Conservation (phyloP, 2,329 filamentous ascomycete genomes). For the Trichophyton mentagrophytes region DNA sequence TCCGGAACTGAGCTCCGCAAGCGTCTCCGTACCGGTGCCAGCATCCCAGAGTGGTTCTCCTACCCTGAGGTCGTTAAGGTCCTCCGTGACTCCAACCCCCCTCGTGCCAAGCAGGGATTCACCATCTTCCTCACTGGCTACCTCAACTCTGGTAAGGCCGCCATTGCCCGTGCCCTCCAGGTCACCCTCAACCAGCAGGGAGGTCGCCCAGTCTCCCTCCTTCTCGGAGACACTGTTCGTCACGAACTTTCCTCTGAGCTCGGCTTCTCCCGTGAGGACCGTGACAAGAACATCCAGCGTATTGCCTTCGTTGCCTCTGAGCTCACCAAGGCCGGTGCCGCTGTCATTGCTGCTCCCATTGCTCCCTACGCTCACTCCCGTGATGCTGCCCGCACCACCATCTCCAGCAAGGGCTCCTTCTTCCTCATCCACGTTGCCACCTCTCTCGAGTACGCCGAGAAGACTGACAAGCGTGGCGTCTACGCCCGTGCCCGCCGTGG, state of each 20-base stretch:
- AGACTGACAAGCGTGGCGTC: slow-evolving; percentile 84
- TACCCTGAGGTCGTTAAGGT: slow-evolving; percentile 98
- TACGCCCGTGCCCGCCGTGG: slow-evolving; percentile 73
- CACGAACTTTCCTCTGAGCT: slow-evolving; percentile 87
- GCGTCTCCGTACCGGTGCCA: slow-evolving; percentile 77
- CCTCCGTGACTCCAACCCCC: slow-evolving; percentile 88
- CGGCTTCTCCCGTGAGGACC: slow-evolving; percentile 85
- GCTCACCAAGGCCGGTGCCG: slow-evolving; percentile 81
- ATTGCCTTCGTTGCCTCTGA: slow-evolving; percentile 95
- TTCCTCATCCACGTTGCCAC: slow-evolving; percentile 94
- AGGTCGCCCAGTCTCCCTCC: slow-evolving; percentile 82
- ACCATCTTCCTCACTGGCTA: slow-evolving; percentile 96
- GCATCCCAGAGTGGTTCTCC: slow-evolving; percentile 98
- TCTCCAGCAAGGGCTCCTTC: slow-evolving; percentile 76
- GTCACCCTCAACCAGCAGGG: slow-evolving; percentile 97
- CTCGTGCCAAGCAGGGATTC: slow-evolving; percentile 85
- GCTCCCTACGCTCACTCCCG: slow-evolving; percentile 78
- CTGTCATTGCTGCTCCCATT: slow-evolving; percentile 92
- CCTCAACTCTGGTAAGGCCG: slow-evolving; percentile 93
- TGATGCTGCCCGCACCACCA: slow-evolving; percentile 63
- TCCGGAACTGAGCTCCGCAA: slow-evolving; percentile 82
- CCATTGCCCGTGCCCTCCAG: slow-evolving; percentile 87
- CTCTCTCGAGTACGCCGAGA: slow-evolving; percentile 81
- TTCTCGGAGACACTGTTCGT: slow-evolving; percentile 91
- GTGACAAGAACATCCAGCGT: slow-evolving; percentile 85